Evolutionary conservation across 2,329 filamentous ascomycete genomes (phyloP).

Genomic region (Alternaria incomplexa): DNA sequence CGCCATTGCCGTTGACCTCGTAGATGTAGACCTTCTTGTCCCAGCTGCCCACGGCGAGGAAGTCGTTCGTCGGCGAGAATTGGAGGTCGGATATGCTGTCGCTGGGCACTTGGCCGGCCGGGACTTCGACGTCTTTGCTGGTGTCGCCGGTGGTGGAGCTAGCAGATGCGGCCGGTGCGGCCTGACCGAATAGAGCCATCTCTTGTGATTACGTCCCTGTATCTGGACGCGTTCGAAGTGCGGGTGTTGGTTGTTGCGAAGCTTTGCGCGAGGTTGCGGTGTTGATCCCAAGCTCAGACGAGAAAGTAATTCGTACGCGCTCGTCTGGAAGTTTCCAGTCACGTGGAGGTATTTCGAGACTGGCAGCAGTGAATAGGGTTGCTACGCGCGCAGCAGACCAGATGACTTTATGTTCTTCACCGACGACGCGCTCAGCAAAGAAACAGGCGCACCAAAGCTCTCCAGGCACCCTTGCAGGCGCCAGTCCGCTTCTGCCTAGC

Average conservation of each 20-base stretch:
- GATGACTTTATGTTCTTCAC: slow-evolving; percentile 18
- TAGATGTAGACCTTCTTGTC: slow-evolving; percentile 98
- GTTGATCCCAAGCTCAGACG: not conserved
- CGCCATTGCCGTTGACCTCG: slow-evolving; percentile 83
- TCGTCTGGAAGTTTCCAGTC: not conserved
- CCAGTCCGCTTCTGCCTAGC: slow-evolving; percentile 36
- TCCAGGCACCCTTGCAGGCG: slow-evolving; percentile 38
- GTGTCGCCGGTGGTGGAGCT: slow-evolving; percentile 87
- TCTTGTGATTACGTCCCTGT: slow-evolving; percentile 7
- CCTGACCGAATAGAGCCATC: slow-evolving; percentile 69
- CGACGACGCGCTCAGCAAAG: slow-evolving; percentile 24
- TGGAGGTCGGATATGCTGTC: slow-evolving; percentile 88
- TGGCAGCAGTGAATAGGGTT: not conserved
- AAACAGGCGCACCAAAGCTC: slow-evolving; percentile 31
- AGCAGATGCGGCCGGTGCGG: slow-evolving; percentile 58
- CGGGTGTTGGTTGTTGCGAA: slow-evolving; percentile 14
- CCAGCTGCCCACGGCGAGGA: slow-evolving; percentile 91
- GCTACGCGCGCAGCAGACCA: slow-evolving; percentile 7
- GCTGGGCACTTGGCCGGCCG: slow-evolving; percentile 70
- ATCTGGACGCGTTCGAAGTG: slow-evolving; percentile 4
- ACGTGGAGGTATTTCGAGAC: not conserved
- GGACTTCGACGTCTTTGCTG: slow-evolving; percentile 83
- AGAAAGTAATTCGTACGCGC: slow-evolving; percentile 14
- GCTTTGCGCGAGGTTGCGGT: slow-evolving; percentile 31
- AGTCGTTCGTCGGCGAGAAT: slow-evolving; percentile 79